Conservation (phyloP, 495 filamentous ascomycete genomes). For the Penicillium verhagenii region DNA sequence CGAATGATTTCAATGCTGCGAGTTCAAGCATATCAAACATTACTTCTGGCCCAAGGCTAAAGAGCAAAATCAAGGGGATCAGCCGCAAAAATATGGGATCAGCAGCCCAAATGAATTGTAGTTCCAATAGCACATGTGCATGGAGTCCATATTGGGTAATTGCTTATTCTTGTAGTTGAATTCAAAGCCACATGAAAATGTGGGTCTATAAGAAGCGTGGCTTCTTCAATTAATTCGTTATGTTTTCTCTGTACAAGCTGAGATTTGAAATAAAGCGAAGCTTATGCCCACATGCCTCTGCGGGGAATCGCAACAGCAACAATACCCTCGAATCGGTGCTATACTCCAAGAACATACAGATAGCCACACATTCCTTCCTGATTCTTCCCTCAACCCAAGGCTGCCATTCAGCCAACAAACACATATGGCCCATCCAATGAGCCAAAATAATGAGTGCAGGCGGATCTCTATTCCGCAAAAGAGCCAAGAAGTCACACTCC, state of each 20-base stretch:
- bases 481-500: conserved; percentile 31
- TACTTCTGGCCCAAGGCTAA: background rate
- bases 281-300: conserved; percentile 79
- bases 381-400: conserved; percentile 40
- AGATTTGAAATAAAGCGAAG: background rate
- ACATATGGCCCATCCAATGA: conserved; percentile 45
- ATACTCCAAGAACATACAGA: conserved; percentile 44
- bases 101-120: background rate
- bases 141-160: too few relatives aligned
- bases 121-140: too few relatives aligned
- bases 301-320: conserved; percentile 46
- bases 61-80: background rate
- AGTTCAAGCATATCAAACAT: background rate
- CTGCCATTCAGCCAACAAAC: conserved; percentile 30
- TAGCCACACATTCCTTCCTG: conserved; percentile 41
- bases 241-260: background rate
- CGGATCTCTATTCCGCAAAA: conserved; percentile 37
- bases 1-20: background rate
- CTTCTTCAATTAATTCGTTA: too few relatives aligned
- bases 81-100: background rate
- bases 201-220: too few relatives aligned
- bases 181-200: too few relatives aligned
- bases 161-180: background rate
- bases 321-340: conserved; percentile 23
- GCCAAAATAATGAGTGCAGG: conserved; percentile 43